Base-by-base conservation (phyloP, 2,329 filamentous ascomycete genomes). In the Cryphonectria japonica region DNA sequence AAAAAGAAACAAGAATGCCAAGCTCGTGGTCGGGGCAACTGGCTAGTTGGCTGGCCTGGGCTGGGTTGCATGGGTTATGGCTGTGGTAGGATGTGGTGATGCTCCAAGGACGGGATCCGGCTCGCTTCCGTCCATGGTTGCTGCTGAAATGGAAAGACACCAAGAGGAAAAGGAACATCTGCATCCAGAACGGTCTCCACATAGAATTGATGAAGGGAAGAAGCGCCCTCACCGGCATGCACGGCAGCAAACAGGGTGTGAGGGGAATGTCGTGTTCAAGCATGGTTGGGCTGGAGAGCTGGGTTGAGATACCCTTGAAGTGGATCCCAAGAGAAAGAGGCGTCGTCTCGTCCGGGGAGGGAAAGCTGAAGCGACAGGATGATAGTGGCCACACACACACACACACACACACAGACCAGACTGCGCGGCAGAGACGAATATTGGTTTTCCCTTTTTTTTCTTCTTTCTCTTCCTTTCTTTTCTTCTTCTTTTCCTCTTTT, bases 191-290 rank as follows among this genome's bases (percentile, higher is more conserved):
- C 2, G 26, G 43, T 52, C 57, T 26, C 65, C 52, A 67, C 65
- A 54, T 39, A 50, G 26, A 26, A 26, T 26, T 50, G 46, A 50
- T 50, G 46, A 50, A 50, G 59, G 22, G 32, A 26, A 34, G 54
- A 59, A 32, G 54, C 26, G 11, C n/a, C 65, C 29, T 43, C 65
- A 60, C 65, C 64, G 64, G 65, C 32, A 60, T 29, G n/a, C 22
- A 68, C 54, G 54, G 66, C 39, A 54, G 46, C 22, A n/a, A n/a
- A 11, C 16, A 43, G 22, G 7, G 46, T 50, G 57, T 68, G 54
- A 19, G 14, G 26, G 37, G 66, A 61, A 61, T 61, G 59, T 68
- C 66, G 66, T 68, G 66, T 68, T 68, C 66, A 60, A 43, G 66
- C n/a, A 46, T 68, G 66, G 66, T 68, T 68, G 66, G 66, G 39